Base-by-base conservation (phyloP, 202 grass and related monocot species). In the Carex sylvatica region DNA sequence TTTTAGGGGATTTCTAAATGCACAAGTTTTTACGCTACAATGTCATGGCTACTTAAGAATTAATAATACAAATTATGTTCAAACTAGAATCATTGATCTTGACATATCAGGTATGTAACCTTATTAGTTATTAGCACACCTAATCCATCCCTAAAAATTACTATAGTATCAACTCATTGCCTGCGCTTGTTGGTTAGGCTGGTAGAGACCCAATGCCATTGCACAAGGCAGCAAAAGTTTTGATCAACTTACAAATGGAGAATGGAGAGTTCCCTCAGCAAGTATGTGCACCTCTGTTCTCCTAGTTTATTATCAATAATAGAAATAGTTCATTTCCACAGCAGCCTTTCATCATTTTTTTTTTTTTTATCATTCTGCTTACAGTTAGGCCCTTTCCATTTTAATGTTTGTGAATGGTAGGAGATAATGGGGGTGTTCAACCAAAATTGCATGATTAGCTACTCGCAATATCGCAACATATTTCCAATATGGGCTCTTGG, bases 391-490 rank as follows among this genome's bases (percentile, higher is more conserved):
- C n/a, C n/a, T n/a, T n/a, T n/a, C n/a, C n/a, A n/a, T n/a, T n/a
- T n/a, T n/a, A n/a, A n/a, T n/a, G n/a, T n/a, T n/a, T n/a, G n/a
- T n/a, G n/a, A n/a, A n/a, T n/a, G n/a, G 26, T 88, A 96, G 96
- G 96, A 99, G 66, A 99, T 99, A 79, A 96, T 99, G 52, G 96
- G 96, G 36, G 96, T 93, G 40, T 93, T 95, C 83, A 95, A 92
- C 89, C 88, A 65, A 56, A 99, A 95, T 54, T 92, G 96, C 88
- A 99, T 93, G 91, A 90, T 95, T 55, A 99, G 86, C 31, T 95
- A 99, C 59, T 93, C 92, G 16, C 80, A 90, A 78, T 99, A 89
- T 58, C 83, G 91, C 82, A 82, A 95, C 84, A 92, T 89, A 85
- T 99, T 99, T 84, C 96, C 96, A 6, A 87, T 99, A n/a, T 95